Evolutionary conservation across 805 yeast genomes (phyloP), one percentile per base, ranked within the genome.

Genomic region (Wickerhamiella bombiphila): DNA sequence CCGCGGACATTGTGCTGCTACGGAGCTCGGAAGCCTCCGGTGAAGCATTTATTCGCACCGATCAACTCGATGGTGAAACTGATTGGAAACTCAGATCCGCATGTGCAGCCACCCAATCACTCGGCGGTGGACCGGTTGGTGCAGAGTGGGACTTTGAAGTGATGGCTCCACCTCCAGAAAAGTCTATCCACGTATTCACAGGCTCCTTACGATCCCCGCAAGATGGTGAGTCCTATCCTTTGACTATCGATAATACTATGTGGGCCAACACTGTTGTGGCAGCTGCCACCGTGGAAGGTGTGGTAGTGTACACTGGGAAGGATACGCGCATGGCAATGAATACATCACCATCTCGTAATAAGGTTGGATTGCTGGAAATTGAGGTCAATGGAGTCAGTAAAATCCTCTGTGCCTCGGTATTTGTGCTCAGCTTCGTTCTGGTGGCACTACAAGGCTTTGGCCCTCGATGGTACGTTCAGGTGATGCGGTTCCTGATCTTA

Each of bases 211-310:
- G 37, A 70, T 69, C 30, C 9, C 9, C 13, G 26, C 26, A 24
- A 13, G 67, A 71, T 20, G 65, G 75, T 1, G 80, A 91, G 3
- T 51, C 56, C 24, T 40, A 43, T 8, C 57, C 61, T n/a, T 61
- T 91, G 11, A 67, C 78, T 3, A 74, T 91, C 7, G 99, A 91
- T 57, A 86, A 88, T 52, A 83, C 98, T 0, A 58, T 93, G 55
- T 91, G 99, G 99, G 96, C 97, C 11, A 91, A 91, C 55, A 91
- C 99, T 0, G 96, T 93, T 1, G 64, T 93, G 13, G 97, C 98
- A 0, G 80, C 94, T 0, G 97, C 96, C 11, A 71, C 82, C 3
- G 91, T 93, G 5, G 64, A 86, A 34, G 98, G 94, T 2, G 75
- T 88, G 49, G 73, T 91, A 13, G 66, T 85, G 2, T 91, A 85